Base-by-base conservation (phyloP, 192 early-diverging fungal species). In the Coemansia sp. region DNA sequence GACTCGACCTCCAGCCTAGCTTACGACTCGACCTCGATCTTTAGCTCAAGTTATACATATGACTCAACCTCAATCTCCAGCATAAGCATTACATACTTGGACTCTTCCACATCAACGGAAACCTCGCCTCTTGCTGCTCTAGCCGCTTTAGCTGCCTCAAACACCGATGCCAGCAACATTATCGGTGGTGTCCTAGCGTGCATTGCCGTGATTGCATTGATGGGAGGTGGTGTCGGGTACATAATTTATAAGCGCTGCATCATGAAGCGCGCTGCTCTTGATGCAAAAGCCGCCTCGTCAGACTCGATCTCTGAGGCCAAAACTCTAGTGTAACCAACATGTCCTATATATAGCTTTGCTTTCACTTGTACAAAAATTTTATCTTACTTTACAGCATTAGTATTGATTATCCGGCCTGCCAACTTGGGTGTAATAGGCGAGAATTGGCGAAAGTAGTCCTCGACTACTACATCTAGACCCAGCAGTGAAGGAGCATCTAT, bases 391-490 rank as follows among this genome's bases (percentile, higher is more conserved):
- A 12, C 46, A 22, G 16, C 31, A 47, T 24, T 24, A 22, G 18
- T 38, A 27, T 68, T 33, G 52, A 68, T 55, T 22, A 38, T 55
- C 13, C 53, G 38, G 20, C 34, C 33, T 34, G 50, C 20, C 10
- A 55, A 29, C 22, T 49, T 44, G 8, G 62, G 72, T 13, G 58
- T 62, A 11, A 74, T 47, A 12, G 73, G 64, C 20, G 66, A 69
- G 18, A 66, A 68, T 2, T 40, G 33, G 11, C 68, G 60, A 10
- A 86, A 68, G 60, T 87, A 85, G 50, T 89, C 72, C 63, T 74
- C 70, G 18, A 89, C 16, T 0, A 65, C 69, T 6, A 66, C 41
- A 38, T 79, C 75, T 57, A 87, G 10, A 12, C 66, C 24, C 16
- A 47, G 55, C 0, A 86, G 47, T 3, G 52, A 40, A 16, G 83